These are phyloP conservation scores for Cenococcum geophilum DNA, from an alignment of 495 filamentous ascomycete species.

Conservation along the genomic window DNA sequence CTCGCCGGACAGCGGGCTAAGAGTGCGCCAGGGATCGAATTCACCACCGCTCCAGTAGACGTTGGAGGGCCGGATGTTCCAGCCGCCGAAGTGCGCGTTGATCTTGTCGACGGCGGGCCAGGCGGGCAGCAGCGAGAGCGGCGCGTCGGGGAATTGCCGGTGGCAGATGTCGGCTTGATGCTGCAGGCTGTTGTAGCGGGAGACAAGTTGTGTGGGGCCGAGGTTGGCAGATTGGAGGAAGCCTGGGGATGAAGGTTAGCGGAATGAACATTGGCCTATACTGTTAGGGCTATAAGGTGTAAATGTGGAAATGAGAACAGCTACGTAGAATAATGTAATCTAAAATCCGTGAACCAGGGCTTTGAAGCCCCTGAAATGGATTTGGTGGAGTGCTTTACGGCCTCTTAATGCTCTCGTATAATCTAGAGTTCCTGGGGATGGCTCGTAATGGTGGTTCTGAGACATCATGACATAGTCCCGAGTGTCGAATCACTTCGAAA, in stretches of 20 bases:
- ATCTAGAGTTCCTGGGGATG: too few relatives aligned
- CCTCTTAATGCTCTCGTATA: too few relatives aligned
- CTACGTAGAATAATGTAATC: too few relatives aligned
- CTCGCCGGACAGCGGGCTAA: constrained; percentile 46
- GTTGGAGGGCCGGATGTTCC: constrained; percentile 54
- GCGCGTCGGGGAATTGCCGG: constrained; percentile 47
- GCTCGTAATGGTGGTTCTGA: too few relatives aligned
- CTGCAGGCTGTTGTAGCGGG: constrained; percentile 47
- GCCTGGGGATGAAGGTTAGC: constrained; percentile 11
- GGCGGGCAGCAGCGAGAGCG: constrained; percentile 41
- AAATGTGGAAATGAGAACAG: too few relatives aligned
- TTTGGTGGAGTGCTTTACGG: too few relatives aligned
- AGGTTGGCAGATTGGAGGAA: constrained; percentile 48
- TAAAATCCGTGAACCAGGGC: too few relatives aligned
- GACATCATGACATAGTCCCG: too few relatives aligned
- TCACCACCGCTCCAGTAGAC: constrained; percentile 50
- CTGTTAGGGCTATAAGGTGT: too few relatives aligned
- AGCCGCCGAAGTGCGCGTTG: constrained; percentile 49
- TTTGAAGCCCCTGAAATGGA: too few relatives aligned
- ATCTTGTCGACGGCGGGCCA: constrained; percentile 37
- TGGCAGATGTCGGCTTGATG: constrained; percentile 50
- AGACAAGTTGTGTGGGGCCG: constrained; percentile 45
- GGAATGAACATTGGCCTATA: background rate
- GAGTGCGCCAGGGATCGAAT: constrained; percentile 55
- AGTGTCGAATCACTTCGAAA: background rate